Evolutionary conservation across 345 rosid species (phyloP).

Genomic region (Zanthoxylum bungeanum): DNA sequence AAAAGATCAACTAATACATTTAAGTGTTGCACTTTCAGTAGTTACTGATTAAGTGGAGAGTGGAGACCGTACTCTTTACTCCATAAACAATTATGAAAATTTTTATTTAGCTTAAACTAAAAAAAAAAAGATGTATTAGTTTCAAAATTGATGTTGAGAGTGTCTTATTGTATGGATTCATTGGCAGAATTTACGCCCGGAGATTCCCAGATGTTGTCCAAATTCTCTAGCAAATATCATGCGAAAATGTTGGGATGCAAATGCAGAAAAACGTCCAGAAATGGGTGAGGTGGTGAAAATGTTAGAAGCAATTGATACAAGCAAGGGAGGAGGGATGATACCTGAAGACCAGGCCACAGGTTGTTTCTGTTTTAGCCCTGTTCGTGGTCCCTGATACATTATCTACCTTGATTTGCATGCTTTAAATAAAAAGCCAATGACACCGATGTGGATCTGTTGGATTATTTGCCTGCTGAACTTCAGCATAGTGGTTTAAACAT

Average conservation of each 20-base stretch:
- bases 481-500: neutral
- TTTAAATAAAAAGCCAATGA: neutral
- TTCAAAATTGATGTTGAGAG: neutral
- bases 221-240: slow-evolving; percentile 58
- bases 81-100: neutral
- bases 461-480: neutral
- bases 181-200: slow-evolving; percentile 82
- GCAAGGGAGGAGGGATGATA: slow-evolving; percentile 97
- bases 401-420: neutral
- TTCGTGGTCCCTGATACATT: slow-evolving; percentile 67
- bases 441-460: neutral
- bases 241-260: slow-evolving; percentile 84
- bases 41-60: neutral
- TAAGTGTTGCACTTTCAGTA: neutral
- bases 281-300: slow-evolving; percentile 78
- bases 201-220: slow-evolving; percentile 88
- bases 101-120: neutral
- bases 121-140: neutral
- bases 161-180: neutral
- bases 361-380: slow-evolving; percentile 75
- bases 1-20: neutral
- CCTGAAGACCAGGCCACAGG: slow-evolving; percentile 60
- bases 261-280: slow-evolving; percentile 76
- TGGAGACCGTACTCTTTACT: neutral
- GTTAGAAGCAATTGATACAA: slow-evolving; percentile 79